Conservation (phyloP, 768 basidiomycete species). For the Tubosaeta sp. region DNA sequence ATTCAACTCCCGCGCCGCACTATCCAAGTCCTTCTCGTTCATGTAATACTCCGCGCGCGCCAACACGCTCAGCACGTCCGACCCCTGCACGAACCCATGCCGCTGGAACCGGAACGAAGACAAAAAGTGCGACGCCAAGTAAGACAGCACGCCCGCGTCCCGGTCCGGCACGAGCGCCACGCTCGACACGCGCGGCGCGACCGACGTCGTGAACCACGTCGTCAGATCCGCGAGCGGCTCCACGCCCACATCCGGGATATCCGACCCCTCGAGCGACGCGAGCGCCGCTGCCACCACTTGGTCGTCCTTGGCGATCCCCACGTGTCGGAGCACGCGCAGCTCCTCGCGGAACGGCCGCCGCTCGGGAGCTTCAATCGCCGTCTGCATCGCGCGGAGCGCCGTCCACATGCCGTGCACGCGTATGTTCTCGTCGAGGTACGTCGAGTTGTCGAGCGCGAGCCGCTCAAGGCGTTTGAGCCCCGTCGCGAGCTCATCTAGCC, state of each 20-base stretch:
- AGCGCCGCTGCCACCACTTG: conserved; percentile 61
- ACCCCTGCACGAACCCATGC: conserved; percentile 65
- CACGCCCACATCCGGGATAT: conserved; percentile 74
- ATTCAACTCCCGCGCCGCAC: background rate
- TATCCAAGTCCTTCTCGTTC: background rate
- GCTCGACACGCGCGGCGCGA: conserved; percentile 76
- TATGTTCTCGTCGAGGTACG: conserved; percentile 89
- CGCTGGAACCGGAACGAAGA: conserved; percentile 76
- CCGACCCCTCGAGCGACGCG: conserved; percentile 63
- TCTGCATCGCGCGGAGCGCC: conserved; percentile 76
- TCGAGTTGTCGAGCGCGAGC: conserved; percentile 85
- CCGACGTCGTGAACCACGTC: conserved; percentile 83
- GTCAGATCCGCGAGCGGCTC: conserved; percentile 88
- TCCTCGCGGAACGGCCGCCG: conserved; percentile 88
- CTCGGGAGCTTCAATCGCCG: conserved; percentile 58
- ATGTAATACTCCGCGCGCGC: conserved; percentile 86
- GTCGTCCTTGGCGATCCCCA: conserved; percentile 69
- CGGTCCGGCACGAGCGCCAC: conserved; percentile 93
- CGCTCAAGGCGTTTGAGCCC: conserved; percentile 89
- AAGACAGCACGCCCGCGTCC: conserved; percentile 83
- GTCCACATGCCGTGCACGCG: conserved; percentile 91
- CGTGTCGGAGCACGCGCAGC: conserved; percentile 74
- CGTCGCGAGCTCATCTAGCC: conserved; percentile 88
- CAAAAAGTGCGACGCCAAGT: conserved; percentile 75
- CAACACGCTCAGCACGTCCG: conserved; percentile 82